Percentiles rank a stretch among this genome's conserved stretches.
Evolutionary conservation across 2,329 filamentous ascomycete species (phyloP).

Genomic region (Corinectria fuckeliana): DNA sequence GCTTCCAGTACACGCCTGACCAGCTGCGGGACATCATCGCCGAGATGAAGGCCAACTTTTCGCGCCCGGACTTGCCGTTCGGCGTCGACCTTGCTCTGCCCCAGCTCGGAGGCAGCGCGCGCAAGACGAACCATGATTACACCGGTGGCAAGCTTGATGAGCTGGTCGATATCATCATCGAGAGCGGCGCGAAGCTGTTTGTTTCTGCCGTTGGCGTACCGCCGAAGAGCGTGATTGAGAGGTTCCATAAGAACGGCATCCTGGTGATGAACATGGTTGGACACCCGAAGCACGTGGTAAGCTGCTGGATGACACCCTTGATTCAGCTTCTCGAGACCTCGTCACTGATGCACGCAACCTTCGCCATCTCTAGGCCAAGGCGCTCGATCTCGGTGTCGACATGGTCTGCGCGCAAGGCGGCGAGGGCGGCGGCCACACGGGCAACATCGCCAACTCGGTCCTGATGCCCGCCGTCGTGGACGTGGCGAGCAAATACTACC

Average conservation of each 20-base stretch:
- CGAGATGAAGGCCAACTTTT: slow-evolving; percentile 81
- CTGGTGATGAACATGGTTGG: slow-evolving; percentile 98
- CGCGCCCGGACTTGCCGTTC: slow-evolving; percentile 75
- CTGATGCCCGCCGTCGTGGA: slow-evolving; percentile 88
- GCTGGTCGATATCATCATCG: slow-evolving; percentile 84
- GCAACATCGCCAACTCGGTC: slow-evolving; percentile 84
- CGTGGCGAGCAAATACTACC: slow-evolving; percentile 75
- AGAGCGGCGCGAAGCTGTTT: slow-evolving; percentile 83
- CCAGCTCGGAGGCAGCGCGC: slow-evolving; percentile 81
- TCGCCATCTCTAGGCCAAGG: slow-evolving; percentile 59
- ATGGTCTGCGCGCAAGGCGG: slow-evolving; percentile 92
- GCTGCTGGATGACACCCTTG: background rate
- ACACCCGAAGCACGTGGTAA: slow-evolving; percentile 82
- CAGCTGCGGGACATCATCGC: slow-evolving; percentile 82
- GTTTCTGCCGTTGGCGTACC: slow-evolving; percentile 90
- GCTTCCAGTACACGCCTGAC: slow-evolving; percentile 73
- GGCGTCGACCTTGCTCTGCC: slow-evolving; percentile 91
- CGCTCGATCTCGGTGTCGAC: slow-evolving; percentile 84
- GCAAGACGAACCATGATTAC: slow-evolving; percentile 96
- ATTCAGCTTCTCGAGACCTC: background rate
- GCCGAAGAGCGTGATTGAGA: slow-evolving; percentile 72
- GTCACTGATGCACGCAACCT: slow-evolving; percentile 15
- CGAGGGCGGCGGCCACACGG: slow-evolving; percentile 93
- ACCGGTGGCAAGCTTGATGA: slow-evolving; percentile 88
- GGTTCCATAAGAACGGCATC: slow-evolving; percentile 80